Base-by-base conservation (phyloP, 2,329 filamentous ascomycete genomes). In the Fusarium nelsonii region DNA sequence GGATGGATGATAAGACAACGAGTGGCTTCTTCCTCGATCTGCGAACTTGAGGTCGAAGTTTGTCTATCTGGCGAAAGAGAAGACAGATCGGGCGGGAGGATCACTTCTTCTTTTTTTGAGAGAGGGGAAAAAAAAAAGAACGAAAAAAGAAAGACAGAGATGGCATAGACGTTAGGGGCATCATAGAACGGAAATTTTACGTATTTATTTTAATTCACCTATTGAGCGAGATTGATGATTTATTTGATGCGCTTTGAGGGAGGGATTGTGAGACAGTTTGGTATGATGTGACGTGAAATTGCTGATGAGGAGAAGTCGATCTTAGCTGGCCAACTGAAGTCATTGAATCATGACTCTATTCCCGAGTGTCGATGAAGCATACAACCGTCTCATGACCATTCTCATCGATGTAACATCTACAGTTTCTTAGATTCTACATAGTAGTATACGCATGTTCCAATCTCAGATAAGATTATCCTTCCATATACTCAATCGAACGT, bases 171-270 rank as follows among this genome's bases (percentile, higher is more conserved):
- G 65, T 49, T 66, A 61, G 65, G 61, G 65, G 48, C 61, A 69
- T 55, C 51, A 69, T 69, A 69, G 61, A 67, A 69, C 45, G 62
- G 65, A 55, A 53, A 69, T 57, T 66, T 66, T 61, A 63, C 51
- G 37, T 66, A 69, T 62, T 61, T 65, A 62, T 53, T 69, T 65
- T 65, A 65, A 65, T 65, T 50, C 33, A 50, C 34, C 16, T 44
- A 53, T 16, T 59, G 52, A 65, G 60, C 40, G 53, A 51, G 45
- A 16, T 18, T 34, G 32, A 20, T 45, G n/a, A 18, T 14, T 30
- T 30, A 4, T 30, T 30, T 8, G 30, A 30, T 30, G 30, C 3
- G 30, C 10, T 11, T 30, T 30, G 56, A 8, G 26, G 37, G 48
- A 55, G 18, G 9, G 37, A 32, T 39, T 39, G 23, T 40, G 23